Evolutionary conservation across 2,329 filamentous ascomycete genomes (phyloP), one percentile per base, ranked within the genome.

Genomic region (Fusarium proliferatum): DNA sequence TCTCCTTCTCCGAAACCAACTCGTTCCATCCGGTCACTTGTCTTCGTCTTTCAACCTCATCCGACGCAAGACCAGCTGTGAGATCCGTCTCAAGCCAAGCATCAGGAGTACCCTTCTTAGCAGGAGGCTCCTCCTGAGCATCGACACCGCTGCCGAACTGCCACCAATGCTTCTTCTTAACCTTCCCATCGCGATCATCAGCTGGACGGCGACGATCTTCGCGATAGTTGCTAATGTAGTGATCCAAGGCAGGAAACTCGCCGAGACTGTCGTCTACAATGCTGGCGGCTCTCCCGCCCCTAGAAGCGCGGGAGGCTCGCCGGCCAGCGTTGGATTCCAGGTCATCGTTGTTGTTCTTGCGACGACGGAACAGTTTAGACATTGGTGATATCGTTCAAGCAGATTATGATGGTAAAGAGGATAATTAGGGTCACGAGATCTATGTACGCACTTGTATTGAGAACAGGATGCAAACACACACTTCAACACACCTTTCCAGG

Each of bases 101-200:
- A 26, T 73, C 70, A 5, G 70, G 58, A 23, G 57, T 30, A 11
- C 70, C 70, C 16, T 60, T 33, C 17, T 73, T 73, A 1, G 23
- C 17, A 19, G 46, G 26, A 2, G 51, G 19, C 12, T 46, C 61
- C 2, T 66, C 60, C 17, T 59, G 49, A 0, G 61, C n/a, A 17
- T 69, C 52, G 10, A 69, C 46, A 10, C 51, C 51, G 7, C 53
- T 61, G 9, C 69, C 69, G 1, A 72, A 66, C 42, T 69, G 71
- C 70, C 70, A 72, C 70, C 70, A 72, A 30, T 60, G 65, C 46
- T 67, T 72, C 65, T 72, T 72, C 41, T 70, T 64, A 17, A 28
- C 26, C 6, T 72, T 72, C 15, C 38, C 59, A 17, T 51, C 61
- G 11, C 42, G 49, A 2, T 53, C 67, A 16, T 72, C 69, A 15